These are phyloP conservation scores for Calonectria leucothoes DNA, from an alignment of 2,329 filamentous ascomycete genomes.

Conservation along the genomic window DNA sequence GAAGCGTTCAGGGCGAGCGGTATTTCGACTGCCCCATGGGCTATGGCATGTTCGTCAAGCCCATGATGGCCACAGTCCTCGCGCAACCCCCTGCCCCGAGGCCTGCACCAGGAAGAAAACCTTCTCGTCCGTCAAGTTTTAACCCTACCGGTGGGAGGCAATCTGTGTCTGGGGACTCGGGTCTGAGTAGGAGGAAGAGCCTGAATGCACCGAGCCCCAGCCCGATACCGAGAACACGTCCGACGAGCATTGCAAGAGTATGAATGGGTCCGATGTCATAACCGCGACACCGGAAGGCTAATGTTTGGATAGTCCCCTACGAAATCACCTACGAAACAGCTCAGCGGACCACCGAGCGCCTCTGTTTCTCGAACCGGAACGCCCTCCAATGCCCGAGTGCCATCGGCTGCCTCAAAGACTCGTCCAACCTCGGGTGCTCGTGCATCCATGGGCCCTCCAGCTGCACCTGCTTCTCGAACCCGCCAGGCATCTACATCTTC, in stretches of 20 bases:
- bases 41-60: constrained; percentile 85
- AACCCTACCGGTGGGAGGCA: constrained; percentile 52
- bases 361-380: constrained; percentile 73
- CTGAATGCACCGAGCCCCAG: constrained; percentile 79
- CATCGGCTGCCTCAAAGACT: constrained; percentile 60
- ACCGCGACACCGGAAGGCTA: constrained; percentile 26
- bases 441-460: constrained; percentile 76
- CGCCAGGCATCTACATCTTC: constrained; percentile 60
- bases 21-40: constrained; percentile 89
- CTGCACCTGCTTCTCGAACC: constrained; percentile 57
- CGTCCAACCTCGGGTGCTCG: constrained; percentile 68
- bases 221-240: constrained; percentile 69
- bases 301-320: constrained; percentile 72
- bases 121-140: constrained; percentile 63
- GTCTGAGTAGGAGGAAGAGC: constrained; percentile 72
- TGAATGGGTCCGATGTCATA: constrained; percentile 39
- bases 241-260: constrained; percentile 69
- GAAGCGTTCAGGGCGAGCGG: constrained; percentile 84
- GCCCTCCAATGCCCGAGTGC: constrained; percentile 65
- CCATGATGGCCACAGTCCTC: constrained; percentile 73
- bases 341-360: constrained; percentile 67
- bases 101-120: constrained; percentile 51
- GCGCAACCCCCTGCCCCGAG: constrained; percentile 58
- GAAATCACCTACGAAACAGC: constrained; percentile 83
- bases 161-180: constrained; percentile 62